phyloP scores from a whole-genome alignment of 1,284 basidiomycete species.

The Pseudomicrostroma phylloplanum region DNA sequence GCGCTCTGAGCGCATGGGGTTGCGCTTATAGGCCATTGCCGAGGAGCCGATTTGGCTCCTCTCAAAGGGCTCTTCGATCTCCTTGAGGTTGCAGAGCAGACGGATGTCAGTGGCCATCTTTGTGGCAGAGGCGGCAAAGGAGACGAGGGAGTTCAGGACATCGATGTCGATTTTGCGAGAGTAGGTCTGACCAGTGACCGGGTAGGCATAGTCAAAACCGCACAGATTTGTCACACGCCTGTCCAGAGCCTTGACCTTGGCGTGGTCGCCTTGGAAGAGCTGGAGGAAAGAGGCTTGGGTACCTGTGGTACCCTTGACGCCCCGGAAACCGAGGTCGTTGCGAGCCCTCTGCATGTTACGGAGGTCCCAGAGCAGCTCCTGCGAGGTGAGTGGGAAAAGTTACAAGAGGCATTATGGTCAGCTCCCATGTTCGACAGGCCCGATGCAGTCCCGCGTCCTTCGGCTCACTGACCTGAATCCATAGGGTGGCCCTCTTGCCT shows the following conservation, averaged over 20 bases:
- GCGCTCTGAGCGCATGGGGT: slow-evolving; percentile 97
- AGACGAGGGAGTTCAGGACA: slow-evolving; percentile 79
- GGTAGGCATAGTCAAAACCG: slow-evolving; percentile 89
- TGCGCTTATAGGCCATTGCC: slow-evolving; percentile 99
- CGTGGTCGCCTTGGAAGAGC: slow-evolving; percentile 79
- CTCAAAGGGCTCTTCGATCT: slow-evolving; percentile 98
- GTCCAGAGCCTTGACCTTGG: slow-evolving; percentile 87
- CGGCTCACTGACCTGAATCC: slow-evolving; percentile 58
- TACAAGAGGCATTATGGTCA: background rate
- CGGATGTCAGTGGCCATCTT: slow-evolving; percentile 96
- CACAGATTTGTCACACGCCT: slow-evolving; percentile 68
- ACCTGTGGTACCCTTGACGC: slow-evolving; percentile 97
- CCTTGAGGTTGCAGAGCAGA: slow-evolving; percentile 57
- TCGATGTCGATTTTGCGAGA: slow-evolving; percentile 96
- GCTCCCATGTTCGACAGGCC: background rate
- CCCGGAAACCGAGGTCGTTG: slow-evolving; percentile 92
- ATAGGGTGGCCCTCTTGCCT: slow-evolving; percentile 95
- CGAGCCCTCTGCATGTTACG: slow-evolving; percentile 84
- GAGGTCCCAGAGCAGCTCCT: slow-evolving; percentile 94
- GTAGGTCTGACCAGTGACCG: slow-evolving; percentile 97
- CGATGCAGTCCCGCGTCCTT: background rate
- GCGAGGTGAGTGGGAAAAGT: slow-evolving; percentile 11
- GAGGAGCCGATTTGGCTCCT: slow-evolving; percentile 87
- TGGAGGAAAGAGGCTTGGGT: slow-evolving; percentile 94
- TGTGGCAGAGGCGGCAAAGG: slow-evolving; percentile 88